Evolutionary conservation across 148 eudicot species (phyloP).

Genomic region (Gaultheria prostrata): DNA sequence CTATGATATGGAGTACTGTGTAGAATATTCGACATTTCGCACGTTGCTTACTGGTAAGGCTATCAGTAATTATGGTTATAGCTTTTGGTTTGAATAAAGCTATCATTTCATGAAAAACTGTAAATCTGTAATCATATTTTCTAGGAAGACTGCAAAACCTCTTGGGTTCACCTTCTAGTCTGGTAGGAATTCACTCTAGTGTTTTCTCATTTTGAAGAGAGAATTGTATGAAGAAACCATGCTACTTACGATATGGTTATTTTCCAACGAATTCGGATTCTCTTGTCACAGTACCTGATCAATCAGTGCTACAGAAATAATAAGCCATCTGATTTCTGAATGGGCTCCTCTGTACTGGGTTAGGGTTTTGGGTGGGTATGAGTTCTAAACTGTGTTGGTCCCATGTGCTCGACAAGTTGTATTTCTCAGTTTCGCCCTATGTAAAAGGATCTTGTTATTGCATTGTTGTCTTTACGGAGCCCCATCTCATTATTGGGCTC

Average conservation of each 20-base stretch:
- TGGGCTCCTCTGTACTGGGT: background rate
- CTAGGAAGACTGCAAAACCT: background rate
- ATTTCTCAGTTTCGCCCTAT: background rate
- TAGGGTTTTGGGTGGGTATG: background rate
- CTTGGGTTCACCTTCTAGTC: background rate
- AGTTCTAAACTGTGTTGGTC: background rate
- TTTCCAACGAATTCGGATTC: background rate
- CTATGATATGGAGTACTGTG: slow-evolving; percentile 90
- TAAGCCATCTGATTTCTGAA: background rate
- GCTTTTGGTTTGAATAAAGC: background rate
- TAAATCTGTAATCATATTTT: background rate
- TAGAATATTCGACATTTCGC: slow-evolving; percentile 83
- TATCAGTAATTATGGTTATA: background rate
- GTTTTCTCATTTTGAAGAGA: background rate
- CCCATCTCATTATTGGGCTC: background rate
- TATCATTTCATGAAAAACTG: background rate
- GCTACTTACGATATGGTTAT: background rate
- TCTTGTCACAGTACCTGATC: background rate
- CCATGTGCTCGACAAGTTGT: background rate
- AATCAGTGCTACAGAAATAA: background rate
- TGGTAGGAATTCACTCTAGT: background rate
- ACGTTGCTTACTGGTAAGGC: slow-evolving; percentile 54
- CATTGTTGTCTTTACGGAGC: background rate
- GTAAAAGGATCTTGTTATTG: background rate
- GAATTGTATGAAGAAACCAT: background rate